A percentile compares a stretch with the other conserved stretches of the same genome.
Conservation (phyloP, 805 yeast genomes). For the Saccharomycopsis babjevae region DNA sequence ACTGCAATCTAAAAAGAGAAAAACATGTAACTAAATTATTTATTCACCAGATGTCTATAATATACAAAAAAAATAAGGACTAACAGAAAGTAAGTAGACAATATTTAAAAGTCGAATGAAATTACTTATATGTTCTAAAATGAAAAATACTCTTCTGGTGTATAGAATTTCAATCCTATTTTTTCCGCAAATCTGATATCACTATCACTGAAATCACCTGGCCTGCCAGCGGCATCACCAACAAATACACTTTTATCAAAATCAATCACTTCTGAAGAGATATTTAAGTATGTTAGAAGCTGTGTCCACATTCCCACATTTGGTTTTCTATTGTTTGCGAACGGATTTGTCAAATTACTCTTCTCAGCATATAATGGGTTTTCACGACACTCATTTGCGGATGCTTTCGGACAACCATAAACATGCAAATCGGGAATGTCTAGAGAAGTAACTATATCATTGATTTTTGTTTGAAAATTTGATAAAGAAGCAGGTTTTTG, state of each 20-base stretch:
- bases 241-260: constrained; percentile 46
- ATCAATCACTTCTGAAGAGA: constrained; percentile 27
- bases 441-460: constrained; percentile 28
- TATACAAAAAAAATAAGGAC: background rate
- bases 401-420: constrained; percentile 56
- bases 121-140: constrained; percentile 22
- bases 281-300: constrained; percentile 33
- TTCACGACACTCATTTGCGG: constrained; percentile 24
- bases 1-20: background rate
- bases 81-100: too few relatives aligned
- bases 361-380: constrained; percentile 4
- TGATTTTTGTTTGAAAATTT: constrained; percentile 35
- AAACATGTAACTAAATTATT: background rate
- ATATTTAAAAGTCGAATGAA: too few relatives aligned
- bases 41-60: background rate
- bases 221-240: constrained; percentile 97
- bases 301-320: constrained; percentile 64
- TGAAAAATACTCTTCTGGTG: constrained; percentile 55
- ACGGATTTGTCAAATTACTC: constrained; percentile 14
- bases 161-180: constrained; percentile 41
- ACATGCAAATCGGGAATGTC: constrained; percentile 21
- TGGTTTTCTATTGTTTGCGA: constrained; percentile 56
- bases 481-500: constrained; percentile 23
- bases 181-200: constrained; percentile 62
- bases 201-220: constrained; percentile 66